These are phyloP conservation scores for Camelina neglecta DNA, from an alignment of 345 rosid genomes.

Conservation along the genomic window DNA sequence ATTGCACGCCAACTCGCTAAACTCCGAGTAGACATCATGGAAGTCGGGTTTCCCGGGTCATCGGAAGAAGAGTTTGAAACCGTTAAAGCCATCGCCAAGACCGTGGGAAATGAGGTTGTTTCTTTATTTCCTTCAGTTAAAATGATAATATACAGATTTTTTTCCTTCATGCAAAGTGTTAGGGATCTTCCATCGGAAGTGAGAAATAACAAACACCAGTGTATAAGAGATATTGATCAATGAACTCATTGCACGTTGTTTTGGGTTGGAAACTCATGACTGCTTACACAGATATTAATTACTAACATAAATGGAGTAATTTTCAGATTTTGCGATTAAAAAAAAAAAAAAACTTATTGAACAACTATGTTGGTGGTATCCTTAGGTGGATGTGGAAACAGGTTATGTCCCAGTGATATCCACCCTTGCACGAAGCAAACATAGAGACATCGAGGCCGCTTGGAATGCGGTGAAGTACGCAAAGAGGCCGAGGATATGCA, in stretches of 20 bases:
- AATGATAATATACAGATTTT: background rate
- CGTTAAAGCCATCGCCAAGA: conserved; percentile 71
- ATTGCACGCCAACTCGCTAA: conserved; percentile 81
- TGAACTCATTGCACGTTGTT: background rate
- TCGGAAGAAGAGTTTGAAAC: conserved; percentile 85
- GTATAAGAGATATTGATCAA: background rate
- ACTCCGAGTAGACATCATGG: conserved; percentile 90
- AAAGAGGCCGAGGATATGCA: conserved; percentile 66
- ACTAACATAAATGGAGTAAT: background rate
- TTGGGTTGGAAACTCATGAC: background rate
- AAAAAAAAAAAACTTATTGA: background rate
- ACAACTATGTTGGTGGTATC: background rate
- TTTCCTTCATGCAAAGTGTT: background rate
- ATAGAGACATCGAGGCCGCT: conserved; percentile 62
- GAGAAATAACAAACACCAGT: background rate
- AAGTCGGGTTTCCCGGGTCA: conserved; percentile 85
- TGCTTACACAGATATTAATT: background rate
- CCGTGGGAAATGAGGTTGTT: conserved; percentile 71
- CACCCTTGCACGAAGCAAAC: conserved; percentile 75
- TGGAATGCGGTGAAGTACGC: conserved; percentile 95
- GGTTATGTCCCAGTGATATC: conserved; percentile 89
- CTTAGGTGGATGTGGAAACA: conserved; percentile 49
- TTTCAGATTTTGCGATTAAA: background rate
- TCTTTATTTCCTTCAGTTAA: conserved; percentile 6
- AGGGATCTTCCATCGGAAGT: background rate